Evolutionary conservation across 208 protist species (phyloP), one percentile per base, ranked within the genome.

Genomic region (Trypanosoma caninum): DNA sequence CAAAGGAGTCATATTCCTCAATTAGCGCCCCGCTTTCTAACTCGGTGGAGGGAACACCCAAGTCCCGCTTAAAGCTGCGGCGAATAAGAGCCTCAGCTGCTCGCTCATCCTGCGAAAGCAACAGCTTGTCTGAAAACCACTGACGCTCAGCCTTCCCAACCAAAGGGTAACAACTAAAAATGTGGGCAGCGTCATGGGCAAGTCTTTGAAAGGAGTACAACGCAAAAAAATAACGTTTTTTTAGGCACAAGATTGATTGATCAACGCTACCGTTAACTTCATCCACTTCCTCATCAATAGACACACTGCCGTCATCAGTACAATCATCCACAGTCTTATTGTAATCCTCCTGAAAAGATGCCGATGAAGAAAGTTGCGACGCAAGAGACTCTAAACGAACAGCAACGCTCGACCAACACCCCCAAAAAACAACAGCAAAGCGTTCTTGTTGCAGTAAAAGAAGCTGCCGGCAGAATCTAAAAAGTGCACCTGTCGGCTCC

Each of bases 61-160:
- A 16, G 51, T 94, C 84, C 0, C 84, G 64, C n/a, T 82, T 82
- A 57, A 83, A 94, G 23, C 72, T 83, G 8, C 74, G 68, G n/a
- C 88, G 77, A 53, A 86, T 44, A 22, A 89, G 71, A 18, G 60
- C 50, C 62, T 93, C 63, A 18, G 53, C 52, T 16, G 70, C 45
- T 30, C 60, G 59, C 33, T 76, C 61, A 51, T 61, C 25, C 45
- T 50, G 30, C 48, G 41, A n/a, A 0, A 52, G 23, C 38, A 74
- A 25, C 1, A 84, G 41, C 0, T 50, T 74, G 6, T 83, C 84
- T 14, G 53, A 63, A 25, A 91, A 66, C 78, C 80, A 87, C 46
- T 50, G 23, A 6, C 84, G 71, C 59, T 91, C 80, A 23, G 74
- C 44, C 14, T 34, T 50, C 5, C 84, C 84, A 23, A 87, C 60